Conservation (phyloP, 345 rosid genomes). For the Acer yangbiense region DNA sequence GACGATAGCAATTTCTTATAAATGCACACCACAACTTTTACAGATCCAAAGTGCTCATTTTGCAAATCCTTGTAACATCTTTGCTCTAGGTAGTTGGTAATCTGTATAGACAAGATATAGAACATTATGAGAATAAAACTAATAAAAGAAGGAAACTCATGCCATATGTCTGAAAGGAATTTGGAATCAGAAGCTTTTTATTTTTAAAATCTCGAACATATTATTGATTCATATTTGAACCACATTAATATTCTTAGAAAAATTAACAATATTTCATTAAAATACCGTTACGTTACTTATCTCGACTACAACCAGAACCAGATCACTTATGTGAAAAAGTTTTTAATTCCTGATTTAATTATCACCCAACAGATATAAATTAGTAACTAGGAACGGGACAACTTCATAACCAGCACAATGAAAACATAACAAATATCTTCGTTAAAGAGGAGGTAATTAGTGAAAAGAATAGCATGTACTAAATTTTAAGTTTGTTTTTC, state of each 20-base stretch:
- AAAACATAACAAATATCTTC: neutral
- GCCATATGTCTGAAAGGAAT: neutral
- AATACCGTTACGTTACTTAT: neutral
- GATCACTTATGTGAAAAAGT: conserved; percentile 4
- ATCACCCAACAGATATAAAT: neutral
- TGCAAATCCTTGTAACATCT: conserved; percentile 78
- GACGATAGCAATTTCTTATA: conserved; percentile 67
- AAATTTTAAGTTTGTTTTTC: neutral
- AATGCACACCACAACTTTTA: conserved; percentile 68
- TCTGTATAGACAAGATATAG: conserved; percentile 46
- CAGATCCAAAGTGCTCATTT: conserved; percentile 71
- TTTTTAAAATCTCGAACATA: neutral
- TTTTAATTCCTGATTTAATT: conserved; percentile 5
- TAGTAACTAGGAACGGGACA: neutral
- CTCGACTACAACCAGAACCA: conserved; percentile 1
- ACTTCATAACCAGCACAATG: neutral
- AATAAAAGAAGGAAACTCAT: neutral
- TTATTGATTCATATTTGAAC: neutral
- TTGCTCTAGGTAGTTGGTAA: conserved; percentile 68
- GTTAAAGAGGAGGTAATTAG: neutral
- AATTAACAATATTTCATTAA: neutral
- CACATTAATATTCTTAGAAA: neutral
- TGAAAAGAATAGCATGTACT: neutral
- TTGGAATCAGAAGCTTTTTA: neutral
- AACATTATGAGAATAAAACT: conserved; percentile 21